Conservation (phyloP, 163 green algal species). For the Prototheca wickerhamii region DNA sequence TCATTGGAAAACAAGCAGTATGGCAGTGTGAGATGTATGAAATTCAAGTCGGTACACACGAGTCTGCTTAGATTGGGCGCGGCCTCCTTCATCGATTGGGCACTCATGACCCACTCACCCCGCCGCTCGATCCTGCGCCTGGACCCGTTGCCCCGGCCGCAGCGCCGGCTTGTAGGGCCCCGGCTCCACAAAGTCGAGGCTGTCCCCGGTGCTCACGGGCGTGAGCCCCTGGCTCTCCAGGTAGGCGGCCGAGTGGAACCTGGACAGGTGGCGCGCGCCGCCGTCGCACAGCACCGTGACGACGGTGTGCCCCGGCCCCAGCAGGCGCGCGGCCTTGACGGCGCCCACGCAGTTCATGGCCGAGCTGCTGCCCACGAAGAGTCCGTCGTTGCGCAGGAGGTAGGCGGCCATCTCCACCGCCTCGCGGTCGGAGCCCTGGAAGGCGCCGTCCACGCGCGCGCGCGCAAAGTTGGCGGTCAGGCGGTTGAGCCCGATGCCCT, state of each 20-base stretch:
- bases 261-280: conserved; percentile 71
- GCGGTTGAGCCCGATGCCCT: conserved; percentile 90
- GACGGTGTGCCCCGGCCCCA: conserved; percentile 76
- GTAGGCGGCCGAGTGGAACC: conserved; percentile 84
- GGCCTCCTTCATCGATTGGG: no score
- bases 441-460: conserved; percentile 68
- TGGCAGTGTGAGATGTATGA: no score
- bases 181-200: conserved; percentile 44
- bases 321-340: conserved; percentile 64
- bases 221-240: conserved; percentile 48
- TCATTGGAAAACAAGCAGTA: no score
- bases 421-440: conserved; percentile 70
- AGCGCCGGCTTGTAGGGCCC: not conserved
- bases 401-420: conserved; percentile 92
- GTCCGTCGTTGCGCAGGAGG: conserved; percentile 76
- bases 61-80: no score
- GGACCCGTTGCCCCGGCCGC: no score
- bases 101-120: no score
- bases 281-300: conserved; percentile 69
- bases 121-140: no score
- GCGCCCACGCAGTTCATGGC: conserved; percentile 93
- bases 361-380: conserved; percentile 81
- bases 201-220: conserved; percentile 21
- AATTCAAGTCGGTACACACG: no score
- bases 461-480: conserved; percentile 82